Conservation (phyloP, 2,329 filamentous ascomycete genomes). For the Blastomyces percursus region DNA sequence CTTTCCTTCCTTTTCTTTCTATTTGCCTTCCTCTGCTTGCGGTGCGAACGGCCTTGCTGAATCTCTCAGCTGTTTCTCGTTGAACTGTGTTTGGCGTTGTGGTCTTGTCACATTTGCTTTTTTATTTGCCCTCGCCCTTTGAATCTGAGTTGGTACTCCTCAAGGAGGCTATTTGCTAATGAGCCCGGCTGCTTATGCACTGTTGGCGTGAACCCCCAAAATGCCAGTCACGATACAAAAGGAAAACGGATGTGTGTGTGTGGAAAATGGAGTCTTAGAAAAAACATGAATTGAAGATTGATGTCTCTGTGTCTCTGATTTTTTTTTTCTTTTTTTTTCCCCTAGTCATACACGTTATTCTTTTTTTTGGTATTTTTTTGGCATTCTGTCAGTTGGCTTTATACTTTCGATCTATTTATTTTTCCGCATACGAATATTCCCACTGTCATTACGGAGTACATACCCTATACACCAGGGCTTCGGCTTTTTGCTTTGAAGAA, state of each 20-base stretch:
- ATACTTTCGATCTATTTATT: background rate
- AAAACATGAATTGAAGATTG: background rate
- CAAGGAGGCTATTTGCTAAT: background rate
- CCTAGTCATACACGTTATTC: background rate
- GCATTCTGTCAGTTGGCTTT: background rate
- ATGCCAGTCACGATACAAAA: background rate
- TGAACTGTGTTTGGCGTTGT: constrained; percentile 8
- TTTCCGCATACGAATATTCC: background rate
- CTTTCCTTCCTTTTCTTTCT: background rate
- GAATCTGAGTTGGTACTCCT: constrained; percentile 1
- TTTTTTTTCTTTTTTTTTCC: background rate
- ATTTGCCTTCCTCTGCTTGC: background rate
- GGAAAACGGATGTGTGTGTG: background rate
- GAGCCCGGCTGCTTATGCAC: background rate
- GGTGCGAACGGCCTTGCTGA: background rate
- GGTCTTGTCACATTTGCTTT: background rate
- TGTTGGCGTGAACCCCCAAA: background rate
- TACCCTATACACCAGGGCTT: constrained; percentile 4
- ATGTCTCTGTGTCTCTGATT: background rate
- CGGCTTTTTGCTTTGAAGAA: background rate
- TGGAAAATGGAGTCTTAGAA: background rate
- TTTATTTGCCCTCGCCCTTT: constrained; percentile 8
- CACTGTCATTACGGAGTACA: background rate
- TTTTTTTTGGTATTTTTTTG: background rate
- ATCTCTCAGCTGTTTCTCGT: constrained; percentile 6